Evolutionary conservation across 2,329 filamentous ascomycete species (phyloP).

Genomic region (Ophiostoma piceae): DNA sequence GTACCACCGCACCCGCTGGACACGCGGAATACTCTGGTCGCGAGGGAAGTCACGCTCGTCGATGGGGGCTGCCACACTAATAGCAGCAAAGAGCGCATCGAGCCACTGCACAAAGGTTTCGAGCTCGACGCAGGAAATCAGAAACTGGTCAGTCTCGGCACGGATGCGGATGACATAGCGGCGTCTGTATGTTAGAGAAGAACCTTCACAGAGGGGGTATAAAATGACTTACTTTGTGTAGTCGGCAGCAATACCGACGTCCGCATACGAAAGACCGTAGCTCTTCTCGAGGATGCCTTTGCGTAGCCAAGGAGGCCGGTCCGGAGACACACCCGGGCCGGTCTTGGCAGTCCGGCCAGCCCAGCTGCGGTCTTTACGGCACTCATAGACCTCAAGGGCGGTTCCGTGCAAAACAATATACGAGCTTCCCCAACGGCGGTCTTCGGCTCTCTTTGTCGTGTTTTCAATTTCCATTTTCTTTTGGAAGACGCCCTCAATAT

Average conservation of each 20-base stretch:
- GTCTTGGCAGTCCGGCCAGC: constrained; percentile 42
- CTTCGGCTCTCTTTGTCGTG: constrained; percentile 56
- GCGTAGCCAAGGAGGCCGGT: constrained; percentile 48
- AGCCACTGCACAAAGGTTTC: constrained; percentile 64
- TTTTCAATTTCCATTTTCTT: constrained; percentile 63
- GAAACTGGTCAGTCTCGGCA: constrained; percentile 67
- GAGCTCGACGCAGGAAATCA: constrained; percentile 61
- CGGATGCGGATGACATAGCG: constrained; percentile 66
- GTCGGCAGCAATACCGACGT: constrained; percentile 68
- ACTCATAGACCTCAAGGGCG: constrained; percentile 58
- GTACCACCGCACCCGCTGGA: constrained; percentile 49
- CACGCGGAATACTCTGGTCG: constrained; percentile 57
- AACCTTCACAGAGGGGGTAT: not conserved
- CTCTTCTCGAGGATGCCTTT: constrained; percentile 55
- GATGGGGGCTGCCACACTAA: constrained; percentile 64
- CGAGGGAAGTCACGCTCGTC: constrained; percentile 63
- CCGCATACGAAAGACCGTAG: constrained; percentile 70
- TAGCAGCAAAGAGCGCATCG: constrained; percentile 64
- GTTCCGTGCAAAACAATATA: constrained; percentile 64
- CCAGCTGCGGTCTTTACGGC: constrained; percentile 54
- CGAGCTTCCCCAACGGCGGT: constrained; percentile 59
- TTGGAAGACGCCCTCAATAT: constrained; percentile 52
- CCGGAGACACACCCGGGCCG: constrained; percentile 46
- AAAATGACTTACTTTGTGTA: constrained; percentile 58
- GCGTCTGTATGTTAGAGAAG: constrained; percentile 38